Evolutionary conservation across 257 asterid genomes (phyloP).

Genomic region (Fraxinus quadrangulata): DNA sequence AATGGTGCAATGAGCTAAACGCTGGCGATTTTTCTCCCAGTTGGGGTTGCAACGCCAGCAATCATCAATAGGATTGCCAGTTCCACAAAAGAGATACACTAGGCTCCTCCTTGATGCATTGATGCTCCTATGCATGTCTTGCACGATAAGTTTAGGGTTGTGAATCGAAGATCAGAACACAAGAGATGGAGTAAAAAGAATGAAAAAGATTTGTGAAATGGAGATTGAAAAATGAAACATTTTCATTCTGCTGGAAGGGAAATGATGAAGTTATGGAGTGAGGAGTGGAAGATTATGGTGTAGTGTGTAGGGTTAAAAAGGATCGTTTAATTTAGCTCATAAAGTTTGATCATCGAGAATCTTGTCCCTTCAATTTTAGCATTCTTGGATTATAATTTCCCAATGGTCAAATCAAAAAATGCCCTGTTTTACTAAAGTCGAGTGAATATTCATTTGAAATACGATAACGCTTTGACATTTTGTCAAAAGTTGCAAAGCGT

Average conservation of each 20-base stretch:
- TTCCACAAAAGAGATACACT: conserved; percentile 53
- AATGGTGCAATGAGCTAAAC: conserved; percentile 72
- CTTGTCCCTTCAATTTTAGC: too few relatives aligned
- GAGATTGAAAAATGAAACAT: conserved; percentile 20
- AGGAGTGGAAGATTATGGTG: conserved; percentile 19
- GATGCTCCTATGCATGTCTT: conserved; percentile 75
- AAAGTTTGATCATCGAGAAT: too few relatives aligned
- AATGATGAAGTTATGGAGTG: neutral
- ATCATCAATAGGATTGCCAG: conserved; percentile 82
- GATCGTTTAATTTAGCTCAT: neutral
- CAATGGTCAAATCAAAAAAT: too few relatives aligned
- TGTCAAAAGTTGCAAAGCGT: too few relatives aligned
- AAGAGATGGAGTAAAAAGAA: conserved; percentile 25
- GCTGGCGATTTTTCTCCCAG: conserved; percentile 68
- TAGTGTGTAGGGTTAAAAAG: conserved; percentile 32
- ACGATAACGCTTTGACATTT: too few relatives aligned
- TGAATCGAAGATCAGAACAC: conserved; percentile 33
- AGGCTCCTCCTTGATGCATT: conserved; percentile 62
- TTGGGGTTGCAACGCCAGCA: conserved; percentile 77
- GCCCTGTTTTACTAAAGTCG: too few relatives aligned
- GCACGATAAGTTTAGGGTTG: conserved; percentile 58
- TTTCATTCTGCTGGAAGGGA: neutral
- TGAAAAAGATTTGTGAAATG: neutral
- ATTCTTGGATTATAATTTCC: too few relatives aligned
- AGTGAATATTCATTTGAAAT: too few relatives aligned